Base-by-base conservation (phyloP, 306 rosid genomes). In the Casuarina cunninghamiana region DNA sequence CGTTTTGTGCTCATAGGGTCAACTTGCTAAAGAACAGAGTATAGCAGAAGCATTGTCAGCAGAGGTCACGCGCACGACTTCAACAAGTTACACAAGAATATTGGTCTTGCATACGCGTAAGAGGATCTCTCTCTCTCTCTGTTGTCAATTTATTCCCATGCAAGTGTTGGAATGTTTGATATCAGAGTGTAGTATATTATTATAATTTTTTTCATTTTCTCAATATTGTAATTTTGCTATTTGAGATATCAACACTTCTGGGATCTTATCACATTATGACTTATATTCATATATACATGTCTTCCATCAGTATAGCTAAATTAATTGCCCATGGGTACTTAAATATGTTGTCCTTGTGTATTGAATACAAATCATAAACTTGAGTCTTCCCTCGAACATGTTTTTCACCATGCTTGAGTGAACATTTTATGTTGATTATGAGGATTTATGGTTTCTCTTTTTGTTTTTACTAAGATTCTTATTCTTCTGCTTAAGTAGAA, bases 21-120 rank as follows among this genome's bases (percentile, higher is more conserved):
- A 92, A 85, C 83, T 95, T 60, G 91, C 85, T 38, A 91, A 89
- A 81, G 97, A 92, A 82, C 95, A 89, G 91, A 89, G 91, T 85
- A 87, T 80, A 87, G 97, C 93, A 19, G 97, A 88, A 87, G 82
- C 91, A 4, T 75, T 95, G 82, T 81, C 99, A n/a, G 92, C 93
- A 53, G 97, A 92, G 81, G 91, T 91, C 54, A 76, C 91, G 93
- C 97, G 94, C 89, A 11, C 95, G 63, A 84, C 97, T 95, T 76
- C 93, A 95, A 84, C 97, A 91, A 83, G 71, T 90, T 78, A 92
- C 87, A 72, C 99, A 91, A 83, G 91, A 97, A 80, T 91, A 90
- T 85, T 69, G 86, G 93, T 73, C 88, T 95, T 44, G 78, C 90
- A n/a, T 89, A 87, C 86, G 87, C 85, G 99, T 95, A 87, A 89